Evolutionary conservation across 2,329 filamentous ascomycete genomes (phyloP), one percentile per base, ranked within the genome.

Genomic region (Waltergamsia citrina): DNA sequence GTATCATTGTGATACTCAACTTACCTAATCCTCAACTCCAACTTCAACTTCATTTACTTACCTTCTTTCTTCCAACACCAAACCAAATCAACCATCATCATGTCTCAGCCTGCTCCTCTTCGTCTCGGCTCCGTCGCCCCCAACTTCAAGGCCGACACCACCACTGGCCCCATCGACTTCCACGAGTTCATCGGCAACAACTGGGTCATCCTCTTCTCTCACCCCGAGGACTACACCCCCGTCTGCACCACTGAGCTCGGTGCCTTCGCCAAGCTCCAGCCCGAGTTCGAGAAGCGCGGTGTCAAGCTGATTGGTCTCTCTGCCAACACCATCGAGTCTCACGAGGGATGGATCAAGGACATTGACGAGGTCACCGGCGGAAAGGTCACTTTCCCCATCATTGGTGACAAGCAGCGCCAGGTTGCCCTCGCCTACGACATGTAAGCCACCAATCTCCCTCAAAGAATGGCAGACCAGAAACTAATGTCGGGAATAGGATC

Each of bases 211-310:
- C 69, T 92, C 48, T 90, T 92, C 70, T 86, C 81, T 21, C 85
- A 90, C 65, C 85, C 85, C 4, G 81, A 81, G 59, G 88, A 94
- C 63, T 94, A 85, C 71, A 94, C 88, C 2, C 88, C 88, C 35
- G 88, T 94, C 39, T 95, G 88, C 73, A 95, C 88, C 43, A 95
- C 87, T 35, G 88, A 95, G 68, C 81, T 95, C 42, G 88, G 87
- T 42, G 87, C 87, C 39, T 93, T 95, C 51, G 84, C 87, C 48
- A 92, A 88, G 65, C 72, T 94, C 43, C 79, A 86, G 67, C 75
- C 78, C 50, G 86, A 94, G 62, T 94, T 95, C 63, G 73, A 78
- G 52, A 85, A 84, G 69, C 79, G 87, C 43, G 78, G 78, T 43
- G 85, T 90, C 51, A 93, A 94, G 75, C 78, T 94, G 64, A 90